These are phyloP conservation scores for Colletotrichum sp. DNA, from an alignment of 2,329 filamentous ascomycete species.

Conservation along the genomic window DNA sequence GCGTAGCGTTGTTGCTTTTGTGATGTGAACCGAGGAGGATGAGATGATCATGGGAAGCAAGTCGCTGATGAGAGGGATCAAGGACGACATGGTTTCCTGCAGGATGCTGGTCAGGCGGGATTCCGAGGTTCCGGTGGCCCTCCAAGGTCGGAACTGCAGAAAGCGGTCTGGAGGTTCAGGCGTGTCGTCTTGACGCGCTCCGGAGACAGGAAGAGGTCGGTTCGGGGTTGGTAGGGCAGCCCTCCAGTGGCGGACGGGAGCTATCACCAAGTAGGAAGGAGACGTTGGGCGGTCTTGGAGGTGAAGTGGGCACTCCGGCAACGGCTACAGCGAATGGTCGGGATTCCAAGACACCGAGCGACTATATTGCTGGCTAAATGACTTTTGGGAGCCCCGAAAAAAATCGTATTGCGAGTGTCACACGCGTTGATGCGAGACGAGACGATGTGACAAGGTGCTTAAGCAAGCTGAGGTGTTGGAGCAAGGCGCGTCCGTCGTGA, in stretches of 20 bases:
- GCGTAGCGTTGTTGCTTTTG: constrained; percentile 37
- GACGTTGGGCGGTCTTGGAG: background rate
- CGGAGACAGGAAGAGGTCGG: background rate
- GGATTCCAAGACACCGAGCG: background rate
- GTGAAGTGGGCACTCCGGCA: constrained; percentile 4
- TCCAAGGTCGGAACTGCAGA: background rate
- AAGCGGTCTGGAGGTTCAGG: background rate
- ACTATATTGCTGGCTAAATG: background rate
- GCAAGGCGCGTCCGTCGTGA: background rate
- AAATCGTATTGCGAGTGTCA: background rate
- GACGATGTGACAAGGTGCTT: background rate
- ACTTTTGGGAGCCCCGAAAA: background rate
- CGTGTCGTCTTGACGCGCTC: background rate
- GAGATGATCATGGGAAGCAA: constrained; percentile 65
- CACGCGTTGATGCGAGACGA: background rate
- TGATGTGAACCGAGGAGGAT: constrained; percentile 61
- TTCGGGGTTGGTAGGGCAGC: background rate
- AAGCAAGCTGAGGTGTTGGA: background rate
- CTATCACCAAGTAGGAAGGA: constrained; percentile 24
- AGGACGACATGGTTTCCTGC: constrained; percentile 48
- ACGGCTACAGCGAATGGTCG: background rate
- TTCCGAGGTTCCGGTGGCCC: background rate
- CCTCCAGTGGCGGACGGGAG: constrained; percentile 4
- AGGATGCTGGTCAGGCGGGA: background rate
- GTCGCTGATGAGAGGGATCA: constrained; percentile 62